Evolutionary conservation across 805 yeast species (phyloP).

Genomic region (Candida chauliodis): DNA sequence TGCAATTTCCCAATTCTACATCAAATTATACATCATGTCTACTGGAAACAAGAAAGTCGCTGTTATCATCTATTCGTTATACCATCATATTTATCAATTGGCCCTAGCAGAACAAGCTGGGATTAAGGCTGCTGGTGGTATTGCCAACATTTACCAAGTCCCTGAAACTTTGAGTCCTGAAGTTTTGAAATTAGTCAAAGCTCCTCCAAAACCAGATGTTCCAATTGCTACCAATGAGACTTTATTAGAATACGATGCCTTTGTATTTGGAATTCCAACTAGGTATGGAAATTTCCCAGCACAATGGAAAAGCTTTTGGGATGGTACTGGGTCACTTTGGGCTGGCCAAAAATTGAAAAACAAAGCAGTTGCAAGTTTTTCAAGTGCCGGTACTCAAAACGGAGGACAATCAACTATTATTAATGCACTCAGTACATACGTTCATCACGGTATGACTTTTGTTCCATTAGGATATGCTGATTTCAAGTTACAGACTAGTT

Average conservation of each 20-base stretch:
- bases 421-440: conserved; percentile 59
- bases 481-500: conserved; percentile 50
- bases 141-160: conserved; percentile 71
- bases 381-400: conserved; percentile 70
- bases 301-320: conserved; percentile 75
- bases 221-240: conserved; percentile 64
- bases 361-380: conserved; percentile 71
- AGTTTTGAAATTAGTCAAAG: conserved; percentile 54
- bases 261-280: conserved; percentile 82
- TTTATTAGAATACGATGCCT: conserved; percentile 68
- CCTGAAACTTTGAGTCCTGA: conserved; percentile 69
- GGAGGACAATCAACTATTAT: conserved; percentile 76
- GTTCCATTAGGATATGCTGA: conserved; percentile 75
- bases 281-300: conserved; percentile 81
- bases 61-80: conserved; percentile 60
- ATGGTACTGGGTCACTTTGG: conserved; percentile 78
- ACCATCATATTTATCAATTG: conserved; percentile 68
- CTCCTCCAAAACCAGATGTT: conserved; percentile 45
- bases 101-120: conserved; percentile 71
- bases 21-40: too few relatives aligned
- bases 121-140: conserved; percentile 60
- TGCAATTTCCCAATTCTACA: too few relatives aligned
- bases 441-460: conserved; percentile 78
- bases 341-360: conserved; percentile 59
- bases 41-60: conserved; percentile 39